These are phyloP conservation scores for Gamarada debralockiae DNA, from an alignment of 495 filamentous ascomycete species.

Conservation along the genomic window DNA sequence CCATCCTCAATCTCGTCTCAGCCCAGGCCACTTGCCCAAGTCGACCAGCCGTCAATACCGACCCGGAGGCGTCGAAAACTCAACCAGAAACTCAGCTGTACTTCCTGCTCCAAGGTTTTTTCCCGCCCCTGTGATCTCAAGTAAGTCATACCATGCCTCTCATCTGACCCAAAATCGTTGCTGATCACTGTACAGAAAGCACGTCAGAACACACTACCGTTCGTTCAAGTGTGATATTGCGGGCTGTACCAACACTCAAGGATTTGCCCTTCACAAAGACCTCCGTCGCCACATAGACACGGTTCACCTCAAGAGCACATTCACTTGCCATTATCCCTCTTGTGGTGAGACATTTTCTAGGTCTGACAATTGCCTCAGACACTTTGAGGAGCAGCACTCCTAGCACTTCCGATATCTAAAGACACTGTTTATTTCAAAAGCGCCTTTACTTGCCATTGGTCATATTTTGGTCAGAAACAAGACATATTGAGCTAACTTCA, in stretches of 20 bases:
- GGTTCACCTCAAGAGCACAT: conserved; percentile 7
- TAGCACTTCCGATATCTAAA: too few species aligned
- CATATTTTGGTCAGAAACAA: too few species aligned
- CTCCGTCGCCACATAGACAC: conserved; percentile 11
- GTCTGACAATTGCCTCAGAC: conserved; percentile 10
- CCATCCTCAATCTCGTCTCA: neutral
- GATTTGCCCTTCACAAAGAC: conserved; percentile 13
- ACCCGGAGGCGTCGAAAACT: neutral
- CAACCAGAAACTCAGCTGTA: neutral
- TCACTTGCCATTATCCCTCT: conserved; percentile 2
- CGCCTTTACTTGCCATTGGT: too few species aligned
- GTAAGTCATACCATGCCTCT: neutral
- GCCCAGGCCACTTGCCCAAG: too few species aligned
- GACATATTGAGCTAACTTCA: too few species aligned
- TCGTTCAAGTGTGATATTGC: conserved; percentile 6
- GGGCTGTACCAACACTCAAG: conserved; percentile 3
- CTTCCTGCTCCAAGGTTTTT: conserved; percentile 4
- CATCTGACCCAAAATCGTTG: neutral
- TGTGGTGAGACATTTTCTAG: conserved; percentile 12
- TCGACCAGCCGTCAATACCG: neutral
- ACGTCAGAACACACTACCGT: conserved; percentile 6
- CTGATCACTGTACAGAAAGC: conserved; percentile 3
- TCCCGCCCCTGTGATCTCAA: conserved; percentile 11
- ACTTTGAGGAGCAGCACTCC: conserved; percentile 9
- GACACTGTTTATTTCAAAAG: too few species aligned